Base-by-base conservation (phyloP, 1,139 yeast genomes). In the Oligophagozyma castellii region DNA sequence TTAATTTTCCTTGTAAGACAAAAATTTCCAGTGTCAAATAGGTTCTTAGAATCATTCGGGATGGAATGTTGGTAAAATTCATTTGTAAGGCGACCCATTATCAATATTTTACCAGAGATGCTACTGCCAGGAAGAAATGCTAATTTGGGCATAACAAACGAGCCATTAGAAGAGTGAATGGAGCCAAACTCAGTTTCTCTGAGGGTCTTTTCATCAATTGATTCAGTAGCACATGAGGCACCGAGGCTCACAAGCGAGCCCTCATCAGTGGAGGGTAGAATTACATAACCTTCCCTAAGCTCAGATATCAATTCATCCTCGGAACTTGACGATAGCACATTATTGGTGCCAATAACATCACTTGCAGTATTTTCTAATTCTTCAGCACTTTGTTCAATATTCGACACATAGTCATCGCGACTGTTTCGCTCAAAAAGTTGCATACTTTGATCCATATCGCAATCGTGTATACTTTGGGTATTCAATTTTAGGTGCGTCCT, bases 71-170 rank as follows among this genome's bases (percentile, higher is more conserved):
- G 36, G 23, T 42, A 46, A 27, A 47, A 48, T 14, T 37, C 34
- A 25, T 31, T 29, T 5, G 46, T 46, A 3, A 44, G 38, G 32
- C 45, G 43, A 4, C 51, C 51, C 5, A 47, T 30, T 14, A 48
- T 35, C 14, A 48, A 32, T 14, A 48, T 34, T 25, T 36, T 40
- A 20, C 33, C 35, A 30, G 31, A 37, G 13, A 35, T 33, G 21
- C 33, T 39, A 23, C 38, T 18, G 20, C 8, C 7, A 10, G 20
- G 37, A 5, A 41, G 32, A 8, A 44, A 27, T 1, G 53, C 44
- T 12, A 49, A 29, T 32, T 41, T 49, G 7, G 54, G 54, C 54
- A 50, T 50, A n/a, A 50, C 45, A 31, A 49, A 47, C n/a, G 51
- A 46, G 14, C 39, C 39, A 8, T 52, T 43, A 6, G 52, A 43